Base-by-base conservation (phyloP, 2,329 filamentous ascomycete genomes). In the Orbilia javanica region DNA sequence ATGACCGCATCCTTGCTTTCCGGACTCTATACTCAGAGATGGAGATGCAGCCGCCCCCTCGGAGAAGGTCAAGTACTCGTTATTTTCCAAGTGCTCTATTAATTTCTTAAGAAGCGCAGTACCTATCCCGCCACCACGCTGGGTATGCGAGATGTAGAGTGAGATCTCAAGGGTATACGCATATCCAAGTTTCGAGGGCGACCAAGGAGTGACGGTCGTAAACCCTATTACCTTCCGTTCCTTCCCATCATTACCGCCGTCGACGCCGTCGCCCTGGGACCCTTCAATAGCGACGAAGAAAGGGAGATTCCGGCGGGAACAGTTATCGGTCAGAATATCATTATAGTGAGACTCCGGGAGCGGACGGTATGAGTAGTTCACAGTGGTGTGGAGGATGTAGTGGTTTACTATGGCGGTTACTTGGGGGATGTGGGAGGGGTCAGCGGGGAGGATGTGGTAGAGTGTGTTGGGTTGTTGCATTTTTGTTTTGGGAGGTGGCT, bases 381-480 rank as follows among this genome's bases (percentile, higher is more conserved):
- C 53, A 13, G 42, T 36, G 20, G 70, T 74, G 52, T 52, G 7
- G 8, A 29, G 18, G 22, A 74, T 63, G 52, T 74, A 74, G 44
- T 74, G 70, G 46, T 74, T 63, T 53, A 68, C 52, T 39, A 74
- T 62, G 34, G 36, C 29, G 39, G 70, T 74, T 10, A 74, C 68
- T 55, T 67, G 63, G 13, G 50, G 70, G 42, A 68, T 20, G 55
- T 74, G 62, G 22, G 36, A 22, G 13, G 20, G 4, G 10, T 11
- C 53, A 5, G 70, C 63, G 4, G 52, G 52, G n/a, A 44, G 22
- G 42, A 74, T 48, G 27, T 34, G 29, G 44, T 62, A 74, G 11
- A 31, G 29, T 71, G 67, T 39, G 70, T 68, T 67, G 70, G 52
- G n/a, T 13, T 68, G 69, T 74, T 64, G 34, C 70, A 74, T 74